Conservation (phyloP, 768 basidiomycete species). For the Imleria badia region DNA sequence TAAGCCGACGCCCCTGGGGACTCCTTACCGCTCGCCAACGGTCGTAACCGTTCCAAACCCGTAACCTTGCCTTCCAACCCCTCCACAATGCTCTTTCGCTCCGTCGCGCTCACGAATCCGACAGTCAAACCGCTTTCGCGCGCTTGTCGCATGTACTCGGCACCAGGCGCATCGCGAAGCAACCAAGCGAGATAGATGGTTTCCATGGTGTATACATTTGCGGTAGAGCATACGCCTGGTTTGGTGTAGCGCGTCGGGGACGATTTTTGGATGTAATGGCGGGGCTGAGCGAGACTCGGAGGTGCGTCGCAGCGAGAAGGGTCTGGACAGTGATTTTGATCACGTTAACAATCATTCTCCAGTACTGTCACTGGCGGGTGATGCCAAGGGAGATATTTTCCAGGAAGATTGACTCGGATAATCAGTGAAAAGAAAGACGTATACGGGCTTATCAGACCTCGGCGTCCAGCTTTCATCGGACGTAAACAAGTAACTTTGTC, state of each 20-base stretch:
- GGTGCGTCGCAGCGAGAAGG: constrained; percentile 57
- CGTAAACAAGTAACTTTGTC: no score
- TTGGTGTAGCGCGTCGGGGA: constrained; percentile 76
- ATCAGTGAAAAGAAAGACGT: no score
- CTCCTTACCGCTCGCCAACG: constrained; percentile 20
- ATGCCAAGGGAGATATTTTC: no score
- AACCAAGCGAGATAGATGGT: constrained; percentile 86
- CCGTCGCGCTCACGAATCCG: constrained; percentile 82
- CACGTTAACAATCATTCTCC: no score
- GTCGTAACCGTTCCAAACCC: constrained; percentile 26
- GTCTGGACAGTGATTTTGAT: no score
- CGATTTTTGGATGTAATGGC: constrained; percentile 61
- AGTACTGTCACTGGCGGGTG: no score
- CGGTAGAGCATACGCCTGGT: constrained; percentile 39
- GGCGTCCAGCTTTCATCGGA: no score
- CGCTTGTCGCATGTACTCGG: constrained; percentile 87
- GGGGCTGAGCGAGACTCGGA: constrained; percentile 60
- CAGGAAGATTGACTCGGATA: no score
- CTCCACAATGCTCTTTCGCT: constrained; percentile 80
- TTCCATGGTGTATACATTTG: constrained; percentile 72
- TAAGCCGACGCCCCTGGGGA: no score
- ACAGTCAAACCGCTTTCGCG: constrained; percentile 69
- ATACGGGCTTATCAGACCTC: no score
- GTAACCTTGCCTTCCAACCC: constrained; percentile 65
- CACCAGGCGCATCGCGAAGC: constrained; percentile 65